phyloP scores from a whole-genome alignment of 345 rosid species.

The Aethionema arabicum region DNA sequence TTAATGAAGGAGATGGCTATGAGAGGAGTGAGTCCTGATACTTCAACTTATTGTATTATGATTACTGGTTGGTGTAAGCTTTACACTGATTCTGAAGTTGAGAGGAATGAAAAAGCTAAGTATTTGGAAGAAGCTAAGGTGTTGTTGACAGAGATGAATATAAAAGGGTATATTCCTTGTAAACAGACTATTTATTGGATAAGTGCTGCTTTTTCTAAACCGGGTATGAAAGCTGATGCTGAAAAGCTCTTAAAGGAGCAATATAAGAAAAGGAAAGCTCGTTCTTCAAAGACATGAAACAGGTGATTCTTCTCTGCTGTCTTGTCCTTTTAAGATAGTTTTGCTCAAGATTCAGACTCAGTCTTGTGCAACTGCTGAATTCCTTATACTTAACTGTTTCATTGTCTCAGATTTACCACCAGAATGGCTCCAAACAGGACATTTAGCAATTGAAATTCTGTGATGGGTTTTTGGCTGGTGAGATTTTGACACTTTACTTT shows the following conservation, averaged over 20 bases:
- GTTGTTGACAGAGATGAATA: constrained; percentile 65
- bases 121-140: constrained; percentile 59
- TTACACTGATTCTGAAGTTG: constrained; percentile 52
- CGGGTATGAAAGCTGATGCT: constrained; percentile 59
- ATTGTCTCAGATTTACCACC: constrained; percentile 22
- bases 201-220: constrained; percentile 60
- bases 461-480: constrained; percentile 21
- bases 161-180: constrained; percentile 62
- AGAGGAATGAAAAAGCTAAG: constrained; percentile 44
- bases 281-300: constrained; percentile 30
- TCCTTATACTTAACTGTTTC: constrained; percentile 6
- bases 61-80: constrained; percentile 68
- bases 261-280: constrained; percentile 43
- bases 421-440: constrained; percentile 24
- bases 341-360: constrained; percentile 8
- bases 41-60: constrained; percentile 71
- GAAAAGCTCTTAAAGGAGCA: constrained; percentile 50
- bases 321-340: constrained; percentile 16
- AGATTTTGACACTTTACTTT: constrained; percentile 6
- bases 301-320: constrained; percentile 21
- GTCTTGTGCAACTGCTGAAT: not conserved
- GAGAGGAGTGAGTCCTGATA: constrained; percentile 59
- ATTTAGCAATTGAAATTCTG: constrained; percentile 20
- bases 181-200: constrained; percentile 57
- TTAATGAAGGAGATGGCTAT: constrained; percentile 71